Evolutionary conservation across 2,329 filamentous ascomycete species (phyloP).

Genomic region (Zymoseptoria crescenta): DNA sequence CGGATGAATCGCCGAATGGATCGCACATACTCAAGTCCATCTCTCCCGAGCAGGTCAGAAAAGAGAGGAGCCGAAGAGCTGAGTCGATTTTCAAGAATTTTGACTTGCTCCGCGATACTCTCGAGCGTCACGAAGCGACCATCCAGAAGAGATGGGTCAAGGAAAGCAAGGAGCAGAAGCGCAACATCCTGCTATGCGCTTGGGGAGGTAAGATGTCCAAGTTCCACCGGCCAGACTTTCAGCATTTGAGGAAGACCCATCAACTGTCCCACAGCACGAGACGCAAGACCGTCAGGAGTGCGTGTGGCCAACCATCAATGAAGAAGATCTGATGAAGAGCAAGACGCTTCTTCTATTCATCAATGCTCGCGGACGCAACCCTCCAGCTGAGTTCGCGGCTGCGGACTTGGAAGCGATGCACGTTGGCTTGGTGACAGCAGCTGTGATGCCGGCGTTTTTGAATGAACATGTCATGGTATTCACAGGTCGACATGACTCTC

Average conservation of each 20-base stretch:
- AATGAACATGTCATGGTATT: conserved; percentile 6
- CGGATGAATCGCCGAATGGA: not conserved
- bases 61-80: not conserved
- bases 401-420: conserved; percentile 6
- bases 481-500: not conserved
- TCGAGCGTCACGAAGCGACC: conserved; percentile 4
- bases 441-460: not conserved
- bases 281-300: not conserved
- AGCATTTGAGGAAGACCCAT: not conserved
- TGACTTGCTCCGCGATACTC: not conserved
- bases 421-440: not conserved
- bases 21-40: not conserved
- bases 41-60: not conserved
- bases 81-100: conserved; percentile 5
- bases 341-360: conserved; percentile 5
- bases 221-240: conserved; percentile 6
- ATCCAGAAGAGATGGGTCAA: conserved; percentile 9
- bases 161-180: conserved; percentile 6
- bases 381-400: conserved; percentile 6
- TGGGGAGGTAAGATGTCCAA: conserved; percentile 1
- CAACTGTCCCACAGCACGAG: not conserved
- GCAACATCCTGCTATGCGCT: not conserved
- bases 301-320: conserved; percentile 1
- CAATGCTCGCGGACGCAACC: conserved; percentile 3
- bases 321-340: conserved; percentile 1